phyloP scores from a whole-genome alignment of 108 stramenopile species.

The Nitzschia inconspicua region DNA sequence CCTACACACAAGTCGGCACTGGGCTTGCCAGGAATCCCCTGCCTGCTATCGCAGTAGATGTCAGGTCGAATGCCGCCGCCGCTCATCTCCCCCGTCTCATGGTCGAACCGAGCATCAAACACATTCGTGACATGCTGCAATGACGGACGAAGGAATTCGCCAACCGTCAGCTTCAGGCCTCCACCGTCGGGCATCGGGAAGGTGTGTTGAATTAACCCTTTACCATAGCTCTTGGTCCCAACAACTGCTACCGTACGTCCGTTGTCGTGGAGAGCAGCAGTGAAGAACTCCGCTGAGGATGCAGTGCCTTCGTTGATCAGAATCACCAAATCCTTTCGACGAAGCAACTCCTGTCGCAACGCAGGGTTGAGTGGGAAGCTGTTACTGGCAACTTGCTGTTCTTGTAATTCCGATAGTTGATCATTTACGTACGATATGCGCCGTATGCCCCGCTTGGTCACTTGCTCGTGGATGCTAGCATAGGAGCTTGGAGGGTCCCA shows the following conservation, averaged over 20 bases:
- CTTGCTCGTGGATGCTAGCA: slow-evolving; percentile 68
- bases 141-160: slow-evolving; percentile 77
- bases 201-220: slow-evolving; percentile 83
- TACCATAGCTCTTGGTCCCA: slow-evolving; percentile 76
- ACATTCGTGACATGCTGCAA: slow-evolving; percentile 76
- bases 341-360: background rate
- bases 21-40: slow-evolving; percentile 74
- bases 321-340: slow-evolving; percentile 67
- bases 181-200: slow-evolving; percentile 89
- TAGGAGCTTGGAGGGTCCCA: slow-evolving; percentile 53
- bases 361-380: too few relatives aligned
- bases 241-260: slow-evolving; percentile 67
- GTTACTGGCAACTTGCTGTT: too few relatives aligned
- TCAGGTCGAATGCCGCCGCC: slow-evolving; percentile 74
- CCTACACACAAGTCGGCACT: slow-evolving; percentile 81
- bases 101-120: slow-evolving; percentile 53
- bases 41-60: slow-evolving; percentile 57
- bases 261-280: slow-evolving; percentile 73
- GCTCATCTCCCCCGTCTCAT: slow-evolving; percentile 20
- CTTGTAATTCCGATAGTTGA: background rate
- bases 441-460: slow-evolving; percentile 57
- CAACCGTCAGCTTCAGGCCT: slow-evolving; percentile 76
- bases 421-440: slow-evolving; percentile 1
- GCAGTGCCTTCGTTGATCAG: slow-evolving; percentile 87
- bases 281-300: slow-evolving; percentile 81